These are phyloP conservation scores for Pichia sp. DNA, from an alignment of 1,139 yeast genomes.

Conservation along the genomic window DNA sequence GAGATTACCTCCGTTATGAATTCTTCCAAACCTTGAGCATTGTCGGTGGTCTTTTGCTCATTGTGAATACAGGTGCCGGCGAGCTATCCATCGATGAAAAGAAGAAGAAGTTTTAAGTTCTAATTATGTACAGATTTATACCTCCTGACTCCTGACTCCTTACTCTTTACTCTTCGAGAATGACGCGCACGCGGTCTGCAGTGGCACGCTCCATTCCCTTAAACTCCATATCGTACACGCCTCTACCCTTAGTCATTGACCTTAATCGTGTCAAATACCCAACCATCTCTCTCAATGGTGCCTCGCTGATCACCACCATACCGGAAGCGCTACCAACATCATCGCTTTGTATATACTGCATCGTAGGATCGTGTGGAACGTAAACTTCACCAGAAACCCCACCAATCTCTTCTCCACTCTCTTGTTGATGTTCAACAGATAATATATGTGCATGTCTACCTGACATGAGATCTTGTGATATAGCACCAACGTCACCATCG, in stretches of 20 bases:
- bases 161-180: not conserved
- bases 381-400: conserved; percentile 43
- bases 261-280: conserved; percentile 76
- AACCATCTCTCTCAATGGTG: conserved; percentile 85
- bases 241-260: conserved; percentile 86
- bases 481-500: conserved; percentile 73
- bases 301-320: conserved; percentile 63
- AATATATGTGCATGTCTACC: conserved; percentile 64
- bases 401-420: not conserved
- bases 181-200: conserved; percentile 33
- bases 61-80: conserved; percentile 96
- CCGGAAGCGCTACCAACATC: conserved; percentile 24
- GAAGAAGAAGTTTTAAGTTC: conserved; percentile 73
- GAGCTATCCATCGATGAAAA: conserved; percentile 90
- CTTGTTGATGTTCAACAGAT: conserved; percentile 45
- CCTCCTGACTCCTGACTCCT: too few species aligned
- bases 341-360: conserved; percentile 23
- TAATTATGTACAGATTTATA: too few species aligned
- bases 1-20: conserved; percentile 89
- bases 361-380: conserved; percentile 51
- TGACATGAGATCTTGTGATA: conserved; percentile 72
- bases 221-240: conserved; percentile 73
- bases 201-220: conserved; percentile 62
- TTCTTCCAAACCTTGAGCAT: conserved; percentile 92
- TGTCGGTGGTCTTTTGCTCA: conserved; percentile 86